Base-by-base conservation (phyloP, 495 filamentous ascomycete species). In the Platismatia glauca region DNA sequence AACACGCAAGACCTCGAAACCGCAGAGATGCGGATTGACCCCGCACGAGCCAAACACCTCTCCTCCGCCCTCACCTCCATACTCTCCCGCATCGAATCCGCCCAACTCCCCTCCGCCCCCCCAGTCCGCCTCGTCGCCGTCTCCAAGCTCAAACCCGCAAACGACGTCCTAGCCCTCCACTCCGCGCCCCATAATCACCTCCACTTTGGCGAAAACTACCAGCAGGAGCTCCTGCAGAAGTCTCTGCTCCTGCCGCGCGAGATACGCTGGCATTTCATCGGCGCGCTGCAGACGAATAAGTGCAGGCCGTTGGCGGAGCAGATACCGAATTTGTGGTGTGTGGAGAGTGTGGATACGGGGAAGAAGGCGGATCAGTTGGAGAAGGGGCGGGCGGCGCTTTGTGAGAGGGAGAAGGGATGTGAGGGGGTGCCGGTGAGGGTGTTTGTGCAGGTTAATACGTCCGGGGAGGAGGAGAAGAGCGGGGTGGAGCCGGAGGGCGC, bases 201-300 rank as follows among this genome's bases (percentile, higher is more conserved):
- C 57, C 91, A 97, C 75, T 97, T 97, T 73, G 94, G 94, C 65
- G 94, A 98, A 75, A 98, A 98, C 77, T 98, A 98, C 78, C 81
- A 89, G 18, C 91, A 97, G 76, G 94, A 98, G 71, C 85, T 98
- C 48, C 76, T 82, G 57, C 84, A 93, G 72, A 98, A 98, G 75
- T 88, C 91, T 15, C 77, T 81, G 13, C 68, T 91, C 24, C 82
- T 97, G 7, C 94, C 94, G 0, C 84, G 88, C 0, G 68, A 71
- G n/a, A 88, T 98, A 60, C 79, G 82, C 59, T 98, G 94, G 94
- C 94, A 98, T 71, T 96, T 97, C 73, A 97, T 97, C 73, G 94
- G 94, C 58, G 89, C 86, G 0, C 75, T 98, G 44, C 91, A 97
- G 73, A 86, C 77, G 73, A 95, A 94, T 68, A 96, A 97, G 77